A percentile compares a stretch with the other conserved stretches of the same genome.
These are phyloP conservation scores for Panicum hallii DNA, from an alignment of 202 grass and related monocot genomes.

Conservation along the genomic window DNA sequence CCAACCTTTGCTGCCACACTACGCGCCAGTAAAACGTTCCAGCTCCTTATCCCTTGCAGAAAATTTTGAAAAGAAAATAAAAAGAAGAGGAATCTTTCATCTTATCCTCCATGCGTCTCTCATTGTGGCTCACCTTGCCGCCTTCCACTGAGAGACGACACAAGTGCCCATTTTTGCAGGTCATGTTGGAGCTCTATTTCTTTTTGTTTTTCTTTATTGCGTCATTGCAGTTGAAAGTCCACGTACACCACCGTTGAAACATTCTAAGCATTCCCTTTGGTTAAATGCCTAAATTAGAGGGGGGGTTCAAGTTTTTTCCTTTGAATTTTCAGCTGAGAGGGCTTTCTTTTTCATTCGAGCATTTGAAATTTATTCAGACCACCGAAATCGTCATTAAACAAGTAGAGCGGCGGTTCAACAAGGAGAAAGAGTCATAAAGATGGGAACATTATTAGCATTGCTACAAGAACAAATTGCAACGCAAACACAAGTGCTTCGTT, in stretches of 20 bases:
- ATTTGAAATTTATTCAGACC: background rate
- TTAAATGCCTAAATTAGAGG: background rate
- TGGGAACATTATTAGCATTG: background rate
- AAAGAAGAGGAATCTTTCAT: background rate
- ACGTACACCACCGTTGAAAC: too few relatives aligned
- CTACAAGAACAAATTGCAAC: background rate
- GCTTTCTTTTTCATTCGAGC: background rate
- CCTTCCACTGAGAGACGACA: background rate
- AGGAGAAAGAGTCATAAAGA: background rate
- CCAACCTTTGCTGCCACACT: background rate
- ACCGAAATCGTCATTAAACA: background rate
- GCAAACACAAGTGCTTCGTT: background rate
- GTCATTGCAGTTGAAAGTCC: background rate
- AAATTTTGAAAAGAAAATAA: background rate
- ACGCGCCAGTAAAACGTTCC: background rate
- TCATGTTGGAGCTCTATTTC: background rate
- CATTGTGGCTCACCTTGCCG: background rate
- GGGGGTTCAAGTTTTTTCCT: background rate
- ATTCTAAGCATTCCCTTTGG: background rate
- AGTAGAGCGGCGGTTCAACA: background rate
- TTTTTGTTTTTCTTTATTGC: background rate
- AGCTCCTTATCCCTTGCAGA: background rate
- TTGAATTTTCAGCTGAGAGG: background rate
- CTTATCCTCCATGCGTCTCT: background rate
- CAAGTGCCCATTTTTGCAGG: background rate